phyloP scores from a whole-genome alignment of 805 yeast species.

The Teunomyces panamensis region DNA sequence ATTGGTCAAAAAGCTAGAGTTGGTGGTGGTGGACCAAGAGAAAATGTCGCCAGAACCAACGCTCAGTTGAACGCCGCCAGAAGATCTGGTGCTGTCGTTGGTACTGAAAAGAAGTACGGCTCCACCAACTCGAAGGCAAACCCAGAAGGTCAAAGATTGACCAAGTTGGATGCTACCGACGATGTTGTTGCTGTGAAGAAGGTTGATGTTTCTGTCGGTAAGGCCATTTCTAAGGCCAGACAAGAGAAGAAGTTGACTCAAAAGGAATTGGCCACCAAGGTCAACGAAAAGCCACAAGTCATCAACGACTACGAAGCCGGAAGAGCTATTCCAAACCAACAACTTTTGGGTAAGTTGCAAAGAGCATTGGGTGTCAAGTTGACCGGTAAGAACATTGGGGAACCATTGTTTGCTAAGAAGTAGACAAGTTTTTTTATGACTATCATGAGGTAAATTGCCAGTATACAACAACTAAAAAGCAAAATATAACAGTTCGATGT shows the following conservation, averaged over 20 bases:
- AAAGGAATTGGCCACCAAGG: conserved; percentile 92
- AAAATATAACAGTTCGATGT: not conserved
- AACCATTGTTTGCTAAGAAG: conserved; percentile 69
- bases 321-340: conserved; percentile 95
- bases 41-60: conserved; percentile 73
- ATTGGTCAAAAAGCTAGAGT: conserved; percentile 87
- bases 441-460: not conserved
- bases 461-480: not conserved
- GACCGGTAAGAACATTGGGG: conserved; percentile 94
- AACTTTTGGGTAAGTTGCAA: conserved; percentile 86
- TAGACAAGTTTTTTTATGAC: conserved; percentile 18
- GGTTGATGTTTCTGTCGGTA: conserved; percentile 80
- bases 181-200: conserved; percentile 93
- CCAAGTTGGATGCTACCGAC: conserved; percentile 89
- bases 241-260: conserved; percentile 86
- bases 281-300: conserved; percentile 93
- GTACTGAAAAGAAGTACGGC: conserved; percentile 91
- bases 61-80: conserved; percentile 89
- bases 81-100: conserved; percentile 83
- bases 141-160: conserved; percentile 91
- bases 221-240: conserved; percentile 80
- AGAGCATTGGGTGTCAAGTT: conserved; percentile 91
- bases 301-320: conserved; percentile 97
- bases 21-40: conserved; percentile 87
- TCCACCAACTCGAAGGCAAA: conserved; percentile 55